Evolutionary conservation across 2,329 filamentous ascomycete species (phyloP).

Genomic region (Colletotrichum filicis): DNA sequence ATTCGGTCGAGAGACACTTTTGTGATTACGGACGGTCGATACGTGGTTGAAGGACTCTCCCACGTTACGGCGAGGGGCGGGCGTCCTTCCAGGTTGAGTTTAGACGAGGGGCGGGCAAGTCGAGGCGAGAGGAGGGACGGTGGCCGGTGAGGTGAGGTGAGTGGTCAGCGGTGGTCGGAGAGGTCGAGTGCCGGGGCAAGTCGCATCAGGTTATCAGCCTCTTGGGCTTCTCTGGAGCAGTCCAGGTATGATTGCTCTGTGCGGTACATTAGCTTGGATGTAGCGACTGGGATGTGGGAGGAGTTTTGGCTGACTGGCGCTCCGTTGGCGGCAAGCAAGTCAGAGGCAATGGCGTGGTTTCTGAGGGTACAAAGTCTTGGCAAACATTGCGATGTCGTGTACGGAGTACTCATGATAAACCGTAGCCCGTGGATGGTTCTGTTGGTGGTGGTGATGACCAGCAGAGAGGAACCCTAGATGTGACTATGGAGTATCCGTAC

Average conservation of each 20-base stretch:
- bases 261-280: constrained; percentile 1
- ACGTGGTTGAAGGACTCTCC: neutral
- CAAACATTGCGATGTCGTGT: constrained; percentile 4
- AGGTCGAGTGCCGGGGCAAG: constrained; percentile 18
- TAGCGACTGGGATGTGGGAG: neutral
- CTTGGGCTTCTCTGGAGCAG: neutral
- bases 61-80: neutral
- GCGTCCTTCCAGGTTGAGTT: neutral
- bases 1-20: neutral
- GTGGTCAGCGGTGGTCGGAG: constrained; percentile 2
- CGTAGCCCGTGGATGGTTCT: neutral
- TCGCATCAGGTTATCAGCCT: constrained; percentile 27
- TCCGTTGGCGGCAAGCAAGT: neutral
- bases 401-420: neutral
- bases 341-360: constrained; percentile 1
- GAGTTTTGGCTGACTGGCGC: neutral
- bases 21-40: neutral
- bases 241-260: neutral
- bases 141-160: neutral
- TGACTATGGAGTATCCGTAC: neutral
- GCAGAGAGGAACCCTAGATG: neutral
- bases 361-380: constrained; percentile 14
- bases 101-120: constrained; percentile 6
- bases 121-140: constrained; percentile 6
- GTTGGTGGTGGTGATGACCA: neutral